Conservation (phyloP, 345 rosid genomes). For the Eutrema japonicum region DNA sequence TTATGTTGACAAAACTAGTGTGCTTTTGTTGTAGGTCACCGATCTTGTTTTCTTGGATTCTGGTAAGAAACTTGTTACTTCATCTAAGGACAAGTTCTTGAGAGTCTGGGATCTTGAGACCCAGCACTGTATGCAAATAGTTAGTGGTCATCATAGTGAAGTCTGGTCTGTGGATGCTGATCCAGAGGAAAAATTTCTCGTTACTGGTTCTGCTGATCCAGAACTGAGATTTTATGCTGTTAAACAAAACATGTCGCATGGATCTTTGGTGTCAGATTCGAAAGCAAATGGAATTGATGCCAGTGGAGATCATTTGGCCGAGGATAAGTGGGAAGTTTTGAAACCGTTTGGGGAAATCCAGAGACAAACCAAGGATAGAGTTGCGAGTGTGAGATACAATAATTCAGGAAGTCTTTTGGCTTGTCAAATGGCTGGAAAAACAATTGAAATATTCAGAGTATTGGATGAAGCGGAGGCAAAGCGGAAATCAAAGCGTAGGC, state of each 20-base stretch:
- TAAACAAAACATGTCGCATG: constrained; percentile 50
- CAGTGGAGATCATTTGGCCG: constrained; percentile 48
- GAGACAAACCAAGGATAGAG: constrained; percentile 88
- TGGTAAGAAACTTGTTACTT: constrained; percentile 83
- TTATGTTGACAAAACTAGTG: neutral
- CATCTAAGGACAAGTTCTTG: constrained; percentile 91
- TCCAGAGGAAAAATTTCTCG: constrained; percentile 77
- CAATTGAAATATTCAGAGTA: constrained; percentile 68
- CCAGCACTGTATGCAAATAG: constrained; percentile 88
- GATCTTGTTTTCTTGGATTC: constrained; percentile 90
- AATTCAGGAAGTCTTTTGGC: constrained; percentile 78
- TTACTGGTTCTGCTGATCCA: constrained; percentile 85
- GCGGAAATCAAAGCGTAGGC: constrained; percentile 84
- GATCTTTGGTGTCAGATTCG: constrained; percentile 36
- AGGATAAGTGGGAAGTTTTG: constrained; percentile 76
- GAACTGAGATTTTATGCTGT: constrained; percentile 79
- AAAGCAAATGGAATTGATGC: constrained; percentile 44
- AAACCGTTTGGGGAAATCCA: constrained; percentile 79
- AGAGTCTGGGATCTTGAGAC: constrained; percentile 99
- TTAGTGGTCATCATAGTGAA: constrained; percentile 97
- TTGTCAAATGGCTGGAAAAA: constrained; percentile 92
- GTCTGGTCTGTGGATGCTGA: constrained; percentile 93
- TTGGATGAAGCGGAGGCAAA: constrained; percentile 83
- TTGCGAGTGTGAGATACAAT: constrained; percentile 74
- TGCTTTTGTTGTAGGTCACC: constrained; percentile 64